These are phyloP conservation scores for Whalleya microplaca DNA, from an alignment of 2,329 filamentous ascomycete species.

Conservation along the genomic window DNA sequence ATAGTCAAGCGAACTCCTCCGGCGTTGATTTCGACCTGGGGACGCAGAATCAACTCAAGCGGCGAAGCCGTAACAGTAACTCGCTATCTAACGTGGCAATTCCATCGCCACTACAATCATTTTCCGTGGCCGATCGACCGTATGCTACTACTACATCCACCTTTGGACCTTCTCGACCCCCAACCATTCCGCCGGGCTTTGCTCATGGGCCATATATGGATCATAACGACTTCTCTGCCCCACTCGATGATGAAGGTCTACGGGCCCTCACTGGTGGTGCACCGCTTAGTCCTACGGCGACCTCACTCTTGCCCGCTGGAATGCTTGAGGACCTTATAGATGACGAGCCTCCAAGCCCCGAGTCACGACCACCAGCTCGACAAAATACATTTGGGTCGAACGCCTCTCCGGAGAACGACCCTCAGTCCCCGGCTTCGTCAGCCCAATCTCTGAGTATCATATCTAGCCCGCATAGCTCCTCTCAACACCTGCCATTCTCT, in stretches of 20 bases:
- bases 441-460: slow-evolving; percentile 59
- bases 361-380: slow-evolving; percentile 32
- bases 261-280: slow-evolving; percentile 65
- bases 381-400: slow-evolving; percentile 43
- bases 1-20: slow-evolving; percentile 49
- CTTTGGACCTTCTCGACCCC: slow-evolving; percentile 47
- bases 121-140: slow-evolving; percentile 45
- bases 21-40: slow-evolving; percentile 53
- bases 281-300: slow-evolving; percentile 77
- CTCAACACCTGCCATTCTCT: slow-evolving; percentile 60
- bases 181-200: slow-evolving; percentile 52
- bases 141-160: slow-evolving; percentile 54
- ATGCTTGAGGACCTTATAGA: slow-evolving; percentile 65
- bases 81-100: slow-evolving; percentile 47
- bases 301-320: slow-evolving; percentile 72
- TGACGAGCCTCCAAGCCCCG: slow-evolving; percentile 57
- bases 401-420: slow-evolving; percentile 47
- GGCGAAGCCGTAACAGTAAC: slow-evolving; percentile 53
- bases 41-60: slow-evolving; percentile 47
- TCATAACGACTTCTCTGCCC: slow-evolving; percentile 47
- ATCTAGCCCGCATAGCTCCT: slow-evolving; percentile 65
- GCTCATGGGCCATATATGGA: slow-evolving; percentile 58
- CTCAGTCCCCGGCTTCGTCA: slow-evolving; percentile 66
- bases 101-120: slow-evolving; percentile 47
- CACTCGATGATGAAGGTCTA: slow-evolving; percentile 64